Conservation (phyloP, 2,329 filamentous ascomycete genomes). For the Macrophomina phaseolina region DNA sequence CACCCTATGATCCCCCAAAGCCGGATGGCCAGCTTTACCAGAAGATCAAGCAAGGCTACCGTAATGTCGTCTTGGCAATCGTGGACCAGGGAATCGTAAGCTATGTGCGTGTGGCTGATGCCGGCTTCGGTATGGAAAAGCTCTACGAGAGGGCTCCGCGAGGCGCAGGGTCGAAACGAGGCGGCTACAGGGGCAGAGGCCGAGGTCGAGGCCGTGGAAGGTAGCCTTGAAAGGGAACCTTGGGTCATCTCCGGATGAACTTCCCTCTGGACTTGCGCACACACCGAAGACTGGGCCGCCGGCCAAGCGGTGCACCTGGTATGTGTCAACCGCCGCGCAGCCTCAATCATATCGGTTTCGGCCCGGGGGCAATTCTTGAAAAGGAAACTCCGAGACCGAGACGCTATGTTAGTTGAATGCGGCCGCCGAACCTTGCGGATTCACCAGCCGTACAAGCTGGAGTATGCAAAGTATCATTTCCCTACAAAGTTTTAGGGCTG, state of each 20-base stretch:
- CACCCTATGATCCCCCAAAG: conserved; percentile 71
- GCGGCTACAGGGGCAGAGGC: conserved; percentile 41
- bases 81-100: conserved; percentile 91
- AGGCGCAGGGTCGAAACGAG: conserved; percentile 54
- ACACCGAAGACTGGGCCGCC: no score
- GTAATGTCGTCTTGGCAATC: conserved; percentile 83
- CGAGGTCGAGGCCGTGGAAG: conserved; percentile 42
- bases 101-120: conserved; percentile 81
- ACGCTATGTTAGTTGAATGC: no score
- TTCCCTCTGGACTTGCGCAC: no score
- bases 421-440: no score
- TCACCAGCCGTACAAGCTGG: no score
- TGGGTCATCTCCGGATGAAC: not conserved
- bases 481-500: no score
- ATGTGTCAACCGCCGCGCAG: no score
- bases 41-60: conserved; percentile 80
- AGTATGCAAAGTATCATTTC: no score
- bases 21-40: conserved; percentile 67
- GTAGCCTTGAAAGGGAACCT: not conserved
- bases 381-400: no score
- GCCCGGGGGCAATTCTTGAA: no score
- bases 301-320: no score
- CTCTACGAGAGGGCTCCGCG: conserved; percentile 58
- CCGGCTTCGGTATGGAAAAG: conserved; percentile 73
- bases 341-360: no score